Base-by-base conservation (phyloP, 2,329 filamentous ascomycete species). In the Aspergillus sp. region DNA sequence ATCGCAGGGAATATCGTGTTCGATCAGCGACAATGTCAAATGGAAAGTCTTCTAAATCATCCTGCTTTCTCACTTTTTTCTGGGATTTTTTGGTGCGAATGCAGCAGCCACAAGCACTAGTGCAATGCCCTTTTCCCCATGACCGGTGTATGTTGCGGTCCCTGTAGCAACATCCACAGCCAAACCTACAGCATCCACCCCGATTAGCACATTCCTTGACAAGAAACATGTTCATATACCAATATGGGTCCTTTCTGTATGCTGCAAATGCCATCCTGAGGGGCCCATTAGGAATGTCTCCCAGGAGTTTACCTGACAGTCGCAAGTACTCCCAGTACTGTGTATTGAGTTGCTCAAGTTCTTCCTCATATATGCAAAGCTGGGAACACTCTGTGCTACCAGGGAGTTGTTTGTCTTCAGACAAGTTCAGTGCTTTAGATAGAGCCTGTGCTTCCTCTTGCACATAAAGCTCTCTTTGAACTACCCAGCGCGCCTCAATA, bases 161-260 rank as follows among this genome's bases (percentile, higher is more conserved):
- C 34, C 10, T 42, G 7, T 44, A 41, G 36, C 49, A 51, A n/a
- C 44, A 49, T 5, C 30, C 33, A 19, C 47, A 49, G 7, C 12
- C 12, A 12, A 44, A 38, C 7, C 47, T 44, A 51, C 49, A 49
- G 26, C 47, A 51, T 4, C 47, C 49, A 12, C 49, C 49, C 0
- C 49, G 44, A 7, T 42, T 34, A 2, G 44, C 42, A 41, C 47
- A 51, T 19, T 51, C 44, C 42, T 47, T 27, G 0, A 32, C 44
- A 2, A 49, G 9, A 36, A 43, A 47, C 7, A 10, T 29, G 40
- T 29, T 27, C n/a, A 43, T 4, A 10, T 26, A 43, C 41, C 41
- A 43, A 6, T 33, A 7, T 3, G 30, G 41, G 26, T 43, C 7
- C 3, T 19, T 34, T 27, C 32, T 30, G 10, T 12, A 4, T 33